These are phyloP conservation scores for Xylaria grammica DNA, from an alignment of 495 filamentous ascomycete species.

Conservation along the genomic window DNA sequence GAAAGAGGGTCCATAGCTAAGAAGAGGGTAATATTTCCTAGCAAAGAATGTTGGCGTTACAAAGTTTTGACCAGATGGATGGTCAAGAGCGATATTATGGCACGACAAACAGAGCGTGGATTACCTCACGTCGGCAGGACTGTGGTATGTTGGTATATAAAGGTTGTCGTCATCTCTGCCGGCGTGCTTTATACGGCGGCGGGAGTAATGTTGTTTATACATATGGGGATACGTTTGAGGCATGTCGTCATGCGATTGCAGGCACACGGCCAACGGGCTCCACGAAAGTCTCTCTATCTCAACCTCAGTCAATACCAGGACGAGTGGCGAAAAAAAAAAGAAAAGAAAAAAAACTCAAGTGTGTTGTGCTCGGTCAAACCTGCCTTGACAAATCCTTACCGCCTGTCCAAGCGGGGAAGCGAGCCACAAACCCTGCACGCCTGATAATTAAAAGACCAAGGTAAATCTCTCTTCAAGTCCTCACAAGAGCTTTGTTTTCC, in stretches of 20 bases:
- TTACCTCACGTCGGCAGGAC: background rate
- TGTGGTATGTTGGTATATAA: background rate
- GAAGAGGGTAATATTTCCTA: background rate
- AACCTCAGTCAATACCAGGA: background rate
- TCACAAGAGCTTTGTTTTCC: background rate
- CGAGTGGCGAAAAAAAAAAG: conserved; percentile 6
- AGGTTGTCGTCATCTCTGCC: background rate
- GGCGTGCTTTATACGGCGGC: background rate
- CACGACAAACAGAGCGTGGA: background rate
- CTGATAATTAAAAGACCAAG: background rate
- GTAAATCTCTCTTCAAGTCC: no score
- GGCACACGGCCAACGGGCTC: background rate
- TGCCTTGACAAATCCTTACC: conserved; percentile 1
- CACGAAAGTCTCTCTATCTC: background rate
- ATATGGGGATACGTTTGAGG: background rate
- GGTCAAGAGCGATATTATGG: background rate
- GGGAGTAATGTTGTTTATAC: background rate
- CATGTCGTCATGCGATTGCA: conserved; percentile 3
- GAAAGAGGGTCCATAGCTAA: background rate
- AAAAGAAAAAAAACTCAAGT: conserved; percentile 2
- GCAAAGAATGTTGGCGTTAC: background rate
- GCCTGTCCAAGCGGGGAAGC: background rate
- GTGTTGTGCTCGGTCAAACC: background rate
- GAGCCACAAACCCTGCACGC: background rate
- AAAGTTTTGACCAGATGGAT: background rate